These are phyloP conservation scores for Arthrobotrys sinensis DNA, from an alignment of 2,329 filamentous ascomycete genomes.

Conservation along the genomic window DNA sequence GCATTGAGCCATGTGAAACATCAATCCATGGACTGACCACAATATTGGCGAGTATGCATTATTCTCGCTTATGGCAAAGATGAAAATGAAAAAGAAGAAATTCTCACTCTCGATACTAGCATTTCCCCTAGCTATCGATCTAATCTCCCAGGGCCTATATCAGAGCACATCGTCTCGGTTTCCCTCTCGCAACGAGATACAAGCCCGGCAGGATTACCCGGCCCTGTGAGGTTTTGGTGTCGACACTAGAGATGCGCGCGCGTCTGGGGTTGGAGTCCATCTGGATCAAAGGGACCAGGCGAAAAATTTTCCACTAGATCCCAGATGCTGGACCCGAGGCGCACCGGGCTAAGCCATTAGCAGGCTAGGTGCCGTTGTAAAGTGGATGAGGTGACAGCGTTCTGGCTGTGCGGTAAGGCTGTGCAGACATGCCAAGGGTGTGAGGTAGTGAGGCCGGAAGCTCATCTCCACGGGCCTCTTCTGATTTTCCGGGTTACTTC, in stretches of 20 bases:
- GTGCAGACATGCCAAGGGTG: constrained; percentile 49
- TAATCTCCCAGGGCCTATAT: neutral
- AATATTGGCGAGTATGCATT: constrained; percentile 33
- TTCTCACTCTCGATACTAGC: constrained; percentile 3
- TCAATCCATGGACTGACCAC: constrained; percentile 14
- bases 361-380: constrained; percentile 45
- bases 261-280: constrained; percentile 19
- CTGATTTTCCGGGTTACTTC: constrained; percentile 20
- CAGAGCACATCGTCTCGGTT: constrained; percentile 1
- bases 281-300: constrained; percentile 15
- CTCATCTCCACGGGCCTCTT: constrained; percentile 28
- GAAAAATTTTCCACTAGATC: constrained; percentile 32
- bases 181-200: constrained; percentile 23
- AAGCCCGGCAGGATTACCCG: neutral
- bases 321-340: constrained; percentile 10
- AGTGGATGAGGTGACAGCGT: constrained; percentile 55
- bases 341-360: constrained; percentile 8
- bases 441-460: constrained; percentile 39
- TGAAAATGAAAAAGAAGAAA: neutral
- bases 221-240: constrained; percentile 3
- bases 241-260: constrained; percentile 48
- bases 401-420: constrained; percentile 57
- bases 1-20: constrained; percentile 37
- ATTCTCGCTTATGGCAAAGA: constrained; percentile 46
- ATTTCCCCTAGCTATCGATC: too few species aligned